Evolutionary conservation across 257 asterid species (phyloP).

Genomic region (Penstemon davidsonii): DNA sequence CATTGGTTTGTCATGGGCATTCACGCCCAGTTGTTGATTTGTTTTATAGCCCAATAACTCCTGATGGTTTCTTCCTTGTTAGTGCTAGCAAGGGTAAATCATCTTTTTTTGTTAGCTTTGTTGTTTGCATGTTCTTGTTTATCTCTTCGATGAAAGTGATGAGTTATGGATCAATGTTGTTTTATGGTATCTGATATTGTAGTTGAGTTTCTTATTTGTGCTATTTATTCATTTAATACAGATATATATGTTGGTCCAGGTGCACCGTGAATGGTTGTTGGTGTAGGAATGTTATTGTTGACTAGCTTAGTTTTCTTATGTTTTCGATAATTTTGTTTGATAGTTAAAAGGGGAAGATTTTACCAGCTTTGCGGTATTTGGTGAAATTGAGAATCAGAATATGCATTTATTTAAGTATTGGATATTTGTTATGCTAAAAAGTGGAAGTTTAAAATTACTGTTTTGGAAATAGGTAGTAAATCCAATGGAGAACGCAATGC

Average conservation of each 20-base stretch:
- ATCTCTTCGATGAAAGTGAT: background rate
- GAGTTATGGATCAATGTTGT: slow-evolving; percentile 7
- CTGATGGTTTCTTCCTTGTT: slow-evolving; percentile 92
- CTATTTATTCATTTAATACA: background rate
- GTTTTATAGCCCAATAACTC: slow-evolving; percentile 91
- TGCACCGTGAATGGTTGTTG: background rate
- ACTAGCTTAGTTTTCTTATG: background rate
- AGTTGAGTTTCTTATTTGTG: background rate
- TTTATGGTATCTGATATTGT: background rate
- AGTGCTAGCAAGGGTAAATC: slow-evolving; percentile 98
- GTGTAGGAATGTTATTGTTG: background rate
- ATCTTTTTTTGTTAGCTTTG: background rate
- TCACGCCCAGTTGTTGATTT: slow-evolving; percentile 99
- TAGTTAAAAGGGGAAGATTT: background rate
- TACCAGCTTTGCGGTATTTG: background rate
- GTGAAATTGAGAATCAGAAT: slow-evolving; percentile 2
- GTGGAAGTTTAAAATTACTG: background rate
- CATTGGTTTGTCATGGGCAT: slow-evolving; percentile 98
- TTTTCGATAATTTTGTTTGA: no score
- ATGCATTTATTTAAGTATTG: no score
- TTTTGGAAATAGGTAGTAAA: background rate
- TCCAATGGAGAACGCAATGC: background rate
- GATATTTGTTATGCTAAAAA: background rate
- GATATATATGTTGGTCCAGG: background rate
- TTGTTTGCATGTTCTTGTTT: background rate